Evolutionary conservation across 2,329 filamentous ascomycete genomes (phyloP), one percentile per base, ranked within the genome.

Genomic region (Lasiodiplodia hormozganensis): DNA sequence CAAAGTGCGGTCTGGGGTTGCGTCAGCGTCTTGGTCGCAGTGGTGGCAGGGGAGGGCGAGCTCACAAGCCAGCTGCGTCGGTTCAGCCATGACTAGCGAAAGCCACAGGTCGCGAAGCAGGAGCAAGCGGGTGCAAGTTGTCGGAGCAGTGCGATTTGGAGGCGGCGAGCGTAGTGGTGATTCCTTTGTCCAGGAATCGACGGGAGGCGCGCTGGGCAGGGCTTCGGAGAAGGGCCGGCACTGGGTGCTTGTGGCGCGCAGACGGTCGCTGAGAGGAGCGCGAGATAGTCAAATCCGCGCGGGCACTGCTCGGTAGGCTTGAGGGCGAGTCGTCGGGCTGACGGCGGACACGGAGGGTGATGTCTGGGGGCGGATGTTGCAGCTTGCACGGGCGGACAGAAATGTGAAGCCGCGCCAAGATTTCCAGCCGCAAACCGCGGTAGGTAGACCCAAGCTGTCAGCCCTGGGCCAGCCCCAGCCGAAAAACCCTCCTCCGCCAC

Each of bases 71-170:
- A 97, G 92, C 89, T 97, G 95, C 84, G 95, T 91, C 78, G 92
- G 90, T 86, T 87, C 90, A 81, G 93, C 92, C 94, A 97, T 97
- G 88, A 90, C 92, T 94, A 94, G 88, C 90, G 79, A 93, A 94
- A 94, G 91, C 86, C 91, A 93, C 92, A 92, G 90, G 73, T 74
- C 43, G 65, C 65, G 65, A 58, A 7, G 64, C 73, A 69, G 28
- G 16, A 31, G 16, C 31, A n/a, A 49, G 57, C 70, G 71, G 70
- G 67, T 68, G 72, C 23, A 49, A 72, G 75, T 70, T 72, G 72
- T 70, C 73, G 73, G 67, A 68, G 67, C 67, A 68, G 67, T 64
- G 67, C 58, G 31, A 16, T 47, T 49, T 16, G n/a, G 38, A 28
- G 23, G 36, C 28, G 64, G 64, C 52, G 43, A 58, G 52, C 60